A percentile compares a stretch with the other conserved stretches of the same genome.
Evolutionary conservation across 2,329 filamentous ascomycete species (phyloP).

Genomic region (Colletotrichum theobromicola): DNA sequence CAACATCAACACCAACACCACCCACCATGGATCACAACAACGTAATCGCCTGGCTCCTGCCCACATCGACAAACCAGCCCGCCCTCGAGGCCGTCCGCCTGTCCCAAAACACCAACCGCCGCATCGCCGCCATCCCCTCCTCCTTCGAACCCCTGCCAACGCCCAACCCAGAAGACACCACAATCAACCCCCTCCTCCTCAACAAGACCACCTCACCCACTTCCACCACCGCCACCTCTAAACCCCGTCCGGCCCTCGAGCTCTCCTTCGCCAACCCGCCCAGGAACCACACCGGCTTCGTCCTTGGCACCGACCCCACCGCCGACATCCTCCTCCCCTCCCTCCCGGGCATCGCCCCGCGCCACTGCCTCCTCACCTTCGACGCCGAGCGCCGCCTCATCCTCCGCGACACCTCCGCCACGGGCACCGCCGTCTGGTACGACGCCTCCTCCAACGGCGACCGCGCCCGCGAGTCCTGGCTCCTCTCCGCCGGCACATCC

Average conservation of each 20-base stretch:
- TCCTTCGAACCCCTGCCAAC: conserved; percentile 2
- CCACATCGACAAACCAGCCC: conserved; percentile 18
- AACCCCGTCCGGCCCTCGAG: conserved; percentile 32
- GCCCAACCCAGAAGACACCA: not conserved
- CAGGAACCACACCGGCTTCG: conserved; percentile 39
- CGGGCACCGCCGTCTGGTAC: conserved; percentile 47
- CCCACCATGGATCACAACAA: conserved; percentile 9
- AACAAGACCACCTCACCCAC: not conserved
- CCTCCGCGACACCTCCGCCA: conserved; percentile 41
- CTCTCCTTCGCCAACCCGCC: conserved; percentile 39
- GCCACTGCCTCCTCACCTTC: conserved; percentile 44
- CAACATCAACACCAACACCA: not conserved
- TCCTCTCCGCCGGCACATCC: conserved; percentile 35
- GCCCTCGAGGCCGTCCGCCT: conserved; percentile 18
- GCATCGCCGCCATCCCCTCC: conserved; percentile 7
- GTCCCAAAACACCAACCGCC: conserved; percentile 9
- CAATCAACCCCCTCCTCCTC: conserved; percentile 16
- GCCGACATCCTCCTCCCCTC: conserved; percentile 43
- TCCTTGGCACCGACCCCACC: conserved; percentile 41
- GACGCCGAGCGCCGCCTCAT: conserved; percentile 41
- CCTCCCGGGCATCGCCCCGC: conserved; percentile 35
- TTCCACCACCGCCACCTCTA: not conserved
- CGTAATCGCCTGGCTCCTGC: conserved; percentile 23
- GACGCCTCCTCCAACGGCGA: conserved; percentile 45
- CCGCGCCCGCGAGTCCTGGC: conserved; percentile 39